Percentiles rank a stretch among this genome's conserved stretches.
phyloP scores from a whole-genome alignment of 2,329 filamentous ascomycete species.

The Talaromyces islandicus region DNA sequence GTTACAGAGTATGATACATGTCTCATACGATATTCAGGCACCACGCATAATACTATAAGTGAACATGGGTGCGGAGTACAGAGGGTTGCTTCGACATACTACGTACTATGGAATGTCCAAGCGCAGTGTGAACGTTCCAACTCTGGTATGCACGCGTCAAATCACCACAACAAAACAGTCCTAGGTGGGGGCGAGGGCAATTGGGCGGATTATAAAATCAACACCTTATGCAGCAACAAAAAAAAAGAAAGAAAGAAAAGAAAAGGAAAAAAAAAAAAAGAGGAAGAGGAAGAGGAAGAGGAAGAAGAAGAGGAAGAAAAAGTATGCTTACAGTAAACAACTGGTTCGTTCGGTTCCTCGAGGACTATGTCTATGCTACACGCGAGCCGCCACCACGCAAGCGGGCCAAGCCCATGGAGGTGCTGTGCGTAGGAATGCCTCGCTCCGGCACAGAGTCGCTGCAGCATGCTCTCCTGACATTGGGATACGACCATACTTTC shows the following conservation, averaged over 20 bases:
- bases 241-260: not conserved
- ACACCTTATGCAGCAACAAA: not conserved
- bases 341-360: constrained; percentile 1
- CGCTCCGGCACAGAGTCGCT: constrained; percentile 1
- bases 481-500: not conserved
- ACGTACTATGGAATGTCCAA: no score
- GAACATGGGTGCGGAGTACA: no score
- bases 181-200: no score
- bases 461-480: not conserved
- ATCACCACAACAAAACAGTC: no score
- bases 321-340: constrained; percentile 3
- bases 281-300: no score
- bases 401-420: constrained; percentile 1
- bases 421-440: constrained; percentile 3
- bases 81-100: no score
- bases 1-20: no score
- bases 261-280: not conserved
- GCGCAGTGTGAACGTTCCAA: no score
- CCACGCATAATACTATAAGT: not conserved
- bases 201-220: not conserved
- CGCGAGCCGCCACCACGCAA: constrained; percentile 1
- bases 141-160: no score
- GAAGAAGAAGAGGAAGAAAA: no score
- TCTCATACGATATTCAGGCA: no score
- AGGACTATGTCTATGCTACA: constrained; percentile 1